Conservation (phyloP, 2,329 filamentous ascomycete species). For the Calycina herbarum region DNA sequence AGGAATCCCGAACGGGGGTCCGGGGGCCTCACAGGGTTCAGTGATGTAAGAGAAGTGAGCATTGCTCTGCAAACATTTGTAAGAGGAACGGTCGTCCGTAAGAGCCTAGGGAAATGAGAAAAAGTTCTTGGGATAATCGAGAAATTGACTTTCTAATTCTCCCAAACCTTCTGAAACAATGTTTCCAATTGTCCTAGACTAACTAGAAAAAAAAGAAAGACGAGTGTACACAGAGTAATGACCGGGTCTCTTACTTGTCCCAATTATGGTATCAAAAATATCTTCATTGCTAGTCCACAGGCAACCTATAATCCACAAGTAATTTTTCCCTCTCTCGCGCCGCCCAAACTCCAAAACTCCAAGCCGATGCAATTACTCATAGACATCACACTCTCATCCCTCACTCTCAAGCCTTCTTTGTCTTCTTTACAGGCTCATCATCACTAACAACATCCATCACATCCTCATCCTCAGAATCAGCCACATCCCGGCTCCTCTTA, state of each 20-base stretch:
- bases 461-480: constrained; percentile 51
- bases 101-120: too few species aligned
- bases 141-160: too few species aligned
- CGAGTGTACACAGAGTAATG: too few species aligned
- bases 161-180: too few species aligned
- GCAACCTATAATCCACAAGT: not conserved
- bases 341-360: not conserved
- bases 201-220: too few species aligned
- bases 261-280: not conserved
- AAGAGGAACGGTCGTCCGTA: too few species aligned
- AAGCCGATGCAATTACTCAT: not conserved
- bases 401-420: constrained; percentile 28
- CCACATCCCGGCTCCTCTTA: constrained; percentile 73
- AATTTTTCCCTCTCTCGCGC: not conserved
- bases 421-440: constrained; percentile 35
- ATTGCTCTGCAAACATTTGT: too few species aligned
- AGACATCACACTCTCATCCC: not conserved
- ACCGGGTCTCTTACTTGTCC: not conserved
- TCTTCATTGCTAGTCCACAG: not conserved
- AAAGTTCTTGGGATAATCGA: too few species aligned
- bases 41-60: too few species aligned
- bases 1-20: too few species aligned
- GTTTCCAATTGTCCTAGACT: too few species aligned
- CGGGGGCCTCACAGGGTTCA: too few species aligned
- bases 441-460: constrained; percentile 47